phyloP scores from a whole-genome alignment of 306 rosid species.

The Begonia fuchsioides region DNA sequence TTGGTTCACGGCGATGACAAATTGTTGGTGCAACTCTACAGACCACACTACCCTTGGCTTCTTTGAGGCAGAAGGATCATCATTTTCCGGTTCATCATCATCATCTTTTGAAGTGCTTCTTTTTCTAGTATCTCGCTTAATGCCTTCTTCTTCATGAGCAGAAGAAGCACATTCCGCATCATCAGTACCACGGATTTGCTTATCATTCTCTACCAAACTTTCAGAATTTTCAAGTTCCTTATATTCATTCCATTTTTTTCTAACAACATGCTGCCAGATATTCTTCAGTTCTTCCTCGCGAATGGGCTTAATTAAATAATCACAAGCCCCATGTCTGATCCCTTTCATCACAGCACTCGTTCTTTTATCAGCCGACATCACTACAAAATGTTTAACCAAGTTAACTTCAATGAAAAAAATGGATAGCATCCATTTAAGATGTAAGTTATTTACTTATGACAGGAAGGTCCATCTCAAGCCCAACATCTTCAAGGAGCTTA shows the following conservation, averaged over 20 bases:
- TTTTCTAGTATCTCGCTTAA: slow-evolving; percentile 30
- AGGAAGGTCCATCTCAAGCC: slow-evolving; percentile 55
- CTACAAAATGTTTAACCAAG: not conserved
- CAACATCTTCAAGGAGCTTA: slow-evolving; percentile 28
- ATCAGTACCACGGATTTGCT: slow-evolving; percentile 27
- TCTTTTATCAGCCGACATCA: slow-evolving; percentile 4
- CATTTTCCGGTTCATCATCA: slow-evolving; percentile 31
- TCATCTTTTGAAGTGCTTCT: slow-evolving; percentile 43
- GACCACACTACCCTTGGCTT: slow-evolving; percentile 59
- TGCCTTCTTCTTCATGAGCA: slow-evolving; percentile 37
- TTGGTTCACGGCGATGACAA: slow-evolving; percentile 39
- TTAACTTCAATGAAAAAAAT: slow-evolving; percentile 20
- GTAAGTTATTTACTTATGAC: slow-evolving; percentile 35
- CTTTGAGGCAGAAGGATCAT: slow-evolving; percentile 36
- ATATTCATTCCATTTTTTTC: slow-evolving; percentile 15
- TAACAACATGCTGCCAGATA: slow-evolving; percentile 5
- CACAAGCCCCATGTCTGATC: slow-evolving; percentile 2
- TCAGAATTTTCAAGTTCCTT: slow-evolving; percentile 45
- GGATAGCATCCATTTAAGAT: slow-evolving; percentile 2
- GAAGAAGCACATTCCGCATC: slow-evolving; percentile 44
- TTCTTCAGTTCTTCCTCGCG: slow-evolving; percentile 3
- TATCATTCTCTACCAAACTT: slow-evolving; percentile 41
- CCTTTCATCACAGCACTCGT: slow-evolving; percentile 5
- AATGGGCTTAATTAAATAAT: slow-evolving; percentile 2
- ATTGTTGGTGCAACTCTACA: slow-evolving; percentile 32